Percentiles rank a stretch among this genome's conserved stretches.
These are phyloP conservation scores for Metschnikowia borealis DNA, from an alignment of 805 yeast genomes.

Conservation along the genomic window DNA sequence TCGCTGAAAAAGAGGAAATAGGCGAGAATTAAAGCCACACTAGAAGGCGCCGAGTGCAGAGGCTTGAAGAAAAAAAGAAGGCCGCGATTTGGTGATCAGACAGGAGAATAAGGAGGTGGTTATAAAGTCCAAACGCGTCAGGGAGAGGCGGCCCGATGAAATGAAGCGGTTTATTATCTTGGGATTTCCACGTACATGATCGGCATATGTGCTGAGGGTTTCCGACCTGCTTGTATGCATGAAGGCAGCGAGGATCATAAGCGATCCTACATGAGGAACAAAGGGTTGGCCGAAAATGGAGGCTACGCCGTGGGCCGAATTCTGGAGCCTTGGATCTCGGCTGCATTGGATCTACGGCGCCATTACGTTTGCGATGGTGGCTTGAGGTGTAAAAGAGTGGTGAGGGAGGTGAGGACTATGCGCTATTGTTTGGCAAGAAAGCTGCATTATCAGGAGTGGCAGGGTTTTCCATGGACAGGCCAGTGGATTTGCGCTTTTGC, in stretches of 20 bases:
- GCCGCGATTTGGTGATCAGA: neutral
- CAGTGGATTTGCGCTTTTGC: neutral
- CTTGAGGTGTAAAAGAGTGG: neutral
- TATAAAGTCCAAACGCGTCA: neutral
- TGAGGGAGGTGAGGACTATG: neutral
- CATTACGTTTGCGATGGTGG: neutral
- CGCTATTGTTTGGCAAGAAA: neutral
- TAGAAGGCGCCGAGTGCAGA: neutral
- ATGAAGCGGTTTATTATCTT: neutral
- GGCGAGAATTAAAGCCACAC: neutral
- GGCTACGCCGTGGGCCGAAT: neutral
- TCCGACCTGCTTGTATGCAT: slow-evolving; percentile 1
- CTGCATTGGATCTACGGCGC: neutral
- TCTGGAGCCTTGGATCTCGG: neutral
- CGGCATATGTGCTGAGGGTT: slow-evolving; percentile 3
- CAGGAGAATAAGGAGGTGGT: neutral
- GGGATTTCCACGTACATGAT: neutral
- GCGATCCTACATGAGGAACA: neutral
- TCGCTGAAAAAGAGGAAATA: neutral
- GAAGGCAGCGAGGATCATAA: neutral
- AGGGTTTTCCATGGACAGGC: too few species aligned
- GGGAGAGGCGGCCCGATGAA: neutral
- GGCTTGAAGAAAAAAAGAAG: neutral
- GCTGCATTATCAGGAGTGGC: neutral
- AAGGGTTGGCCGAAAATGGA: neutral